Evolutionary conservation across 2,329 filamentous ascomycete species (phyloP), one percentile per base, ranked within the genome.

Genomic region (Alternaria infectoria): DNA sequence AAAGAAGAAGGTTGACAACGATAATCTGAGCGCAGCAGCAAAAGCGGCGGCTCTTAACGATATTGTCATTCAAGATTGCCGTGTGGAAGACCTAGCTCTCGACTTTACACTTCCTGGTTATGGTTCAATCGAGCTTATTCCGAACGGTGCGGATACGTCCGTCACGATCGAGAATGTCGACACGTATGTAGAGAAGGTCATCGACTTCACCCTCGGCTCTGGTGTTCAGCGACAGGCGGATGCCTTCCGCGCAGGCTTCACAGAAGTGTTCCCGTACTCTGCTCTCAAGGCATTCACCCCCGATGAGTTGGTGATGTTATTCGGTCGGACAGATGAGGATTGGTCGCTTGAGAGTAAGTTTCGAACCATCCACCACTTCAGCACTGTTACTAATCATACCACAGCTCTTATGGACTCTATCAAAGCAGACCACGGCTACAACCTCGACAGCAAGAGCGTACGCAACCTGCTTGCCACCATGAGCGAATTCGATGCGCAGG

Each of bases 381-480:
- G 32, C 7, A 40, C 7, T 7, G 54, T 40, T 74, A 63, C 77
- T 81, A 75, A 81, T 71, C 62, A 36, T 9, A 10, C 70, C 56
- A 3, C 72, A 96, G 93, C 96, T 63, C 88, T 99, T 44, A 96
- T 96, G 88, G 96, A 99, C 77, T 97, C 95, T 0, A 95, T 99
- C 83, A 99, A 99, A 83, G 96, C 96, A 26, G 96, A 99, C 73
- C 96, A 99, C 77, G 96, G 96, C 9, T 99, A 93, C 84, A 99
- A 98, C 73, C 96, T 99, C 88, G 96, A 99, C 78, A 98, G 95
- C 85, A 92, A 91, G 83, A 97, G 92, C 75, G 93, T 99, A 51
- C 93, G 91, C 74, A 98, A 99, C 74, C 80, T 99, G 69, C 86
- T 99, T 17, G 93, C 97, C 74, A 91, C 91, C 10, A 98, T 99